Conservation (phyloP, 2,329 filamentous ascomycete genomes). For the Fusarium sp. region DNA sequence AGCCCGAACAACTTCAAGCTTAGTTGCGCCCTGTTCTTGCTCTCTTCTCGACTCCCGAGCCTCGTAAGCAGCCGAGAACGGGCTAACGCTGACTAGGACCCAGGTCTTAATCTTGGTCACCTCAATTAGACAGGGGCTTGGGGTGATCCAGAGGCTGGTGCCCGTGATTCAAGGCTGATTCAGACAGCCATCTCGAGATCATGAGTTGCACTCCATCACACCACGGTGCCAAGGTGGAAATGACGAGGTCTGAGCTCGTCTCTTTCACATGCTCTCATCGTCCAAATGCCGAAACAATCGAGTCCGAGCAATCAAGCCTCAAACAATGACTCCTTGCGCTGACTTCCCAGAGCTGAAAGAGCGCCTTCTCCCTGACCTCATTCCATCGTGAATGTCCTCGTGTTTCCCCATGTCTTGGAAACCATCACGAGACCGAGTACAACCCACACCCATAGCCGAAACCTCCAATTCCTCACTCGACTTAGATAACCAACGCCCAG, state of each 20-base stretch:
- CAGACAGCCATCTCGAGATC: constrained; percentile 1
- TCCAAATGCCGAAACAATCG: background rate
- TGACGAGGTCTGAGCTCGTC: background rate
- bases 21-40: background rate
- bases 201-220: background rate
- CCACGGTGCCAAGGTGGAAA: constrained; percentile 6
- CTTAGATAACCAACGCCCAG: background rate
- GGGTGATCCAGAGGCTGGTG: background rate
- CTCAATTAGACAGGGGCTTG: constrained; percentile 1
- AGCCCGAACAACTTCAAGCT: background rate
- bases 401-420: background rate
- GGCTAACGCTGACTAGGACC: background rate
- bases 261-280: constrained; percentile 5
- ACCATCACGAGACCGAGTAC: background rate
- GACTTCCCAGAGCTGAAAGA: background rate
- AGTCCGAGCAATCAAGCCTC: background rate
- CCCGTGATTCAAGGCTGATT: constrained; percentile 5
- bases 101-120: background rate
- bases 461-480: constrained; percentile 2
- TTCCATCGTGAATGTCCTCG: background rate
- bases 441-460: background rate
- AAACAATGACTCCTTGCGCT: constrained; percentile 4
- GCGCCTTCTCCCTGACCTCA: background rate
- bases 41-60: background rate
- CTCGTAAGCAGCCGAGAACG: background rate